Conservation (phyloP, 1,284 basidiomycete species). For the Mycena citricolor region DNA sequence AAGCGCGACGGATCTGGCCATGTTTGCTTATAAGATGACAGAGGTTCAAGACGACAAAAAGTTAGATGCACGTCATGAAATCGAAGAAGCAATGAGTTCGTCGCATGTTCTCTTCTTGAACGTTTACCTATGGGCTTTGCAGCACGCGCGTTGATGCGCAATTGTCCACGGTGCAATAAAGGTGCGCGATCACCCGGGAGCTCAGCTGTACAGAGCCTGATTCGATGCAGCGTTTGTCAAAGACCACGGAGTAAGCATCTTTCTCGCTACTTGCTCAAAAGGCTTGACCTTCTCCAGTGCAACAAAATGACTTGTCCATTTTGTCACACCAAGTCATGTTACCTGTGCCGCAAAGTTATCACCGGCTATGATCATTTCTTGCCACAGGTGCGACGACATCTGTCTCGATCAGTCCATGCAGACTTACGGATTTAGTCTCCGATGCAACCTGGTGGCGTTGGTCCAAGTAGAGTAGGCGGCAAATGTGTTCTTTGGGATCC, state of each 20-base stretch:
- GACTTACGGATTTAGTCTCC: too few relatives aligned
- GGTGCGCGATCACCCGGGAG: slow-evolving; percentile 37
- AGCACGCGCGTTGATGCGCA: slow-evolving; percentile 81
- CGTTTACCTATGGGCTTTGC: slow-evolving; percentile 12
- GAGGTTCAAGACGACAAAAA: slow-evolving; percentile 72
- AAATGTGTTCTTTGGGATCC: slow-evolving; percentile 73
- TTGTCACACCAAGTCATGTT: slow-evolving; percentile 73
- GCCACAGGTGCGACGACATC: slow-evolving; percentile 43
- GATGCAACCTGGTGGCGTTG: slow-evolving; percentile 25
- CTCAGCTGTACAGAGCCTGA: slow-evolving; percentile 2
- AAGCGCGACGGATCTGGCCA: slow-evolving; percentile 9
- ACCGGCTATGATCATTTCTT: slow-evolving; percentile 81
- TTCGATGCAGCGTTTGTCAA: slow-evolving; percentile 65
- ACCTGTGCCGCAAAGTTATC: slow-evolving; percentile 72
- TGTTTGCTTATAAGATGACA: slow-evolving; percentile 28
- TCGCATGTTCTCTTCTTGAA: slow-evolving; percentile 12
- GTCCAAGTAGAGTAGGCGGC: slow-evolving; percentile 24
- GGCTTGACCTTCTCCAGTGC: slow-evolving; percentile 46
- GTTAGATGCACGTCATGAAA: slow-evolving; percentile 68
- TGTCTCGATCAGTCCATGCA: too few relatives aligned
- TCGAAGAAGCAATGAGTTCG: slow-evolving; percentile 90
- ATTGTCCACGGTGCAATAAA: slow-evolving; percentile 79
- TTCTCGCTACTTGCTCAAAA: background rate
- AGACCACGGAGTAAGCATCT: slow-evolving; percentile 65
- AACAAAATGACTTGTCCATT: slow-evolving; percentile 79